Base-by-base conservation (phyloP, 2,329 filamentous ascomycete species). In the Phialocephala sp. region DNA sequence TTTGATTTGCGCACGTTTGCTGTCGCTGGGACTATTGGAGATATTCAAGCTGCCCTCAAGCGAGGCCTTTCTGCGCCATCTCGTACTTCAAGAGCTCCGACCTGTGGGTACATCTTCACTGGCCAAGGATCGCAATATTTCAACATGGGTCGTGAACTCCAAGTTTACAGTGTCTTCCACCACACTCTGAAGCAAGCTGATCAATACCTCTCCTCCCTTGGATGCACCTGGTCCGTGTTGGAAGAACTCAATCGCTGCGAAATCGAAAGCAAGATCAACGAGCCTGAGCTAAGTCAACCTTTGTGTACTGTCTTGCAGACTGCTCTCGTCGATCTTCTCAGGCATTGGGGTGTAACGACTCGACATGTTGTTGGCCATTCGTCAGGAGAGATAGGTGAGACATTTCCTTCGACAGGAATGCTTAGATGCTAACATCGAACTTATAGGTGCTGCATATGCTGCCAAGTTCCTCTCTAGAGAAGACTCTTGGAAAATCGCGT, bases 101-200 rank as follows among this genome's bases (percentile, higher is more conserved):
- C 47, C 24, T 63, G 74, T 57, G 71, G 65, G 1, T 74, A 72
- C 52, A 61, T 72, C 2, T 74, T 74, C 60, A 75, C 69, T 11
- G 72, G 73, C 1, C 73, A 75, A 64, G 72, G 72, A 20, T 71
- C 72, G 12, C 72, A 74, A 55, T 74, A 71, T 70, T 58, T 62
- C 50, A 67, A 64, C 4, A 75, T 75, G 74, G 74, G 72, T 8
- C 60, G 62, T 20, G 73, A 74, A 55, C 56, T 76, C 4, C 62
- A 76, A 15, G 62, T 69, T 5, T 78, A 80, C 60, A 75, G 76
- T 0, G 65, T 78, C 14, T 81, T 80, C 65, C 68, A 69, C 4
- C 62, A 74, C 2, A 74, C 74, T 2, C 71, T 82, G 18, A 70
- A 72, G 22, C 67, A 66, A 18, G 75, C 76, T 1, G 77, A 77